Base-by-base conservation (phyloP, 768 basidiomycete species). In the Serendipita sp. region DNA sequence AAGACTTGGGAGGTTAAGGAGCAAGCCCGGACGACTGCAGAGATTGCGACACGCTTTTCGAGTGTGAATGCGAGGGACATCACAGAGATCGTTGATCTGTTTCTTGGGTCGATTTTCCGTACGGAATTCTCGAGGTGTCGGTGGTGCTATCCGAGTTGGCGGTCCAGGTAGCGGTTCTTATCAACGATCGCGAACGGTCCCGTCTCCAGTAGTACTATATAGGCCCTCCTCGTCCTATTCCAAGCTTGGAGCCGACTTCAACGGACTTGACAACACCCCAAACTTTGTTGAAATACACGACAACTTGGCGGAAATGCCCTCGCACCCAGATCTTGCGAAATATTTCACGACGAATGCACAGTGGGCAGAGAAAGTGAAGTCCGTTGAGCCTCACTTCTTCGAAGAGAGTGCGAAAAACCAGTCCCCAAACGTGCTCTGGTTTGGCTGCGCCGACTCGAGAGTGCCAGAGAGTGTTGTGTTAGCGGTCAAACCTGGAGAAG, bases 21-120 rank as follows among this genome's bases (percentile, higher is more conserved):
- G 71, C 88, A 93, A 2, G 94, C 94, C 43, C 94, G 76, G 16
- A 90, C 81, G 40, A 97, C 94, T 2, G 95, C 92, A 18, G 86
- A 80, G 63, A 96, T 75, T 6, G 91, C 93, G 65, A 97, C 80
- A 69, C 83, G 80, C 68, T 86, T 85, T 75, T 98, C 94, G 45
- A 76, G 69, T 0, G 81, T 75, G 69, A 83, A 84, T 62, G 79
- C 70, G 3, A 75, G 69, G 2, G 83, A 78, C 84, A 50, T 50
- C 29, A 18, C 29, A 50, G n/a, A 18, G 48, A 45, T 2, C 1
- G 18, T 45, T 45, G 11, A 13, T 45, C 2, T 13, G 44, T 45
- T 13, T 45, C 18, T 45, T 18, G 11, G 11, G 44, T 45, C 1
- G 18, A 18, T 45, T 18, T 45, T 45, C 13, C 23, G 23, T 23